These are phyloP conservation scores for Hortiboletus flavorubellus DNA, from an alignment of 768 basidiomycete genomes.

Conservation along the genomic window DNA sequence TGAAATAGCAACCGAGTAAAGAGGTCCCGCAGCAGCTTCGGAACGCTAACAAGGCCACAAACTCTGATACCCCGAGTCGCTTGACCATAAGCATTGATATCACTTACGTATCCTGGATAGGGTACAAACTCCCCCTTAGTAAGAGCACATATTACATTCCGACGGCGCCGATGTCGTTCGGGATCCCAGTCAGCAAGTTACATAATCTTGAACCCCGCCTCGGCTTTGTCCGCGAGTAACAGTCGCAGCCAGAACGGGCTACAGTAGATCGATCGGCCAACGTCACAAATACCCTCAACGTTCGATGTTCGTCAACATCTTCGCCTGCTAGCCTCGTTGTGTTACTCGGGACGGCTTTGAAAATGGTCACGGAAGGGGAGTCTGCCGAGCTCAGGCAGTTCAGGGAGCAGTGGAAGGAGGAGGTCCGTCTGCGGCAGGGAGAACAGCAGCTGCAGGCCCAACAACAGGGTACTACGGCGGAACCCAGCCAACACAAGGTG, in stretches of 20 bases:
- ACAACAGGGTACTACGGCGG: neutral
- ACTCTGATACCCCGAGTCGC: too few relatives aligned
- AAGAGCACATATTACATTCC: too few relatives aligned
- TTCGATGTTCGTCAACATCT: neutral
- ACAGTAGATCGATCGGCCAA: neutral
- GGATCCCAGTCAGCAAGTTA: too few relatives aligned
- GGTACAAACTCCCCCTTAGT: too few relatives aligned
- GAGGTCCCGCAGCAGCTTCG: too few relatives aligned
- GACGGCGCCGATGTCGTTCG: too few relatives aligned
- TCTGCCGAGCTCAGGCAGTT: slow-evolving; percentile 64
- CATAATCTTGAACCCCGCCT: too few relatives aligned
- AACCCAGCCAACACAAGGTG: neutral
- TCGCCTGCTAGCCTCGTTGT: neutral
- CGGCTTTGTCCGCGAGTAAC: too few relatives aligned
- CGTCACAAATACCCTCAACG: neutral
- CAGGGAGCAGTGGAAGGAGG: slow-evolving; percentile 70
- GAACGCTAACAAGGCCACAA: too few relatives aligned
- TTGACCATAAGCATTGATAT: too few relatives aligned
- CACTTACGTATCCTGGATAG: too few relatives aligned
- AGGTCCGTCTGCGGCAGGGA: slow-evolving; percentile 43
- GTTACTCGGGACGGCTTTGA: neutral
- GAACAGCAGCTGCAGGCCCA: slow-evolving; percentile 13
- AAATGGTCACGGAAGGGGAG: slow-evolving; percentile 36
- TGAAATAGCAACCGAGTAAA: too few relatives aligned
- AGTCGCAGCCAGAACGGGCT: neutral